Evolutionary conservation across 306 rosid species (phyloP).

Genomic region (Rosa multiflora): DNA sequence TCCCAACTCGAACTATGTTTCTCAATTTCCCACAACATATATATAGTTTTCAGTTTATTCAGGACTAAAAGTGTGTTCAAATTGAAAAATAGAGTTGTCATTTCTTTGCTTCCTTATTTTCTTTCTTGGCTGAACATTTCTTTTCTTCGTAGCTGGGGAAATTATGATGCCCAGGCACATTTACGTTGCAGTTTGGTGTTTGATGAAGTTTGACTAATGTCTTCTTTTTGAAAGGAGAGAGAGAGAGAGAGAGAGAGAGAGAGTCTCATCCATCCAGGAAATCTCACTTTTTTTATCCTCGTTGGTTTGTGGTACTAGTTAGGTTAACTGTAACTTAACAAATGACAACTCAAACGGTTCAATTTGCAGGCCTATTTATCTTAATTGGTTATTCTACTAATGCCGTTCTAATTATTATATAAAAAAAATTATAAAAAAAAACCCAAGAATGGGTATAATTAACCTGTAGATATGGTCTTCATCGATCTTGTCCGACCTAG

Average conservation of each 20-base stretch:
- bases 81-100: neutral
- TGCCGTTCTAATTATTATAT: neutral
- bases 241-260: neutral
- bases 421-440: neutral
- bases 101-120: neutral
- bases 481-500: neutral
- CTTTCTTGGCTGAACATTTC: neutral
- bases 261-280: constrained; percentile 3
- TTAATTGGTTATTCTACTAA: constrained; percentile 8
- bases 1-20: neutral
- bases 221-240: neutral
- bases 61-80: neutral
- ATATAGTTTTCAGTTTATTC: neutral
- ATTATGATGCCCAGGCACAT: neutral
- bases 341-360: constrained; percentile 20
- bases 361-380: neutral
- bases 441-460: neutral
- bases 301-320: constrained; percentile 19
- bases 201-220: constrained; percentile 21
- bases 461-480: neutral
- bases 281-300: constrained; percentile 11
- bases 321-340: constrained; percentile 32
- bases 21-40: neutral
- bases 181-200: neutral
- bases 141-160: neutral